A percentile compares a stretch with the other conserved stretches of the same genome.
Evolutionary conservation across 139 green algal species (phyloP).

Genomic region (Limnomonas spitsbergensis): DNA sequence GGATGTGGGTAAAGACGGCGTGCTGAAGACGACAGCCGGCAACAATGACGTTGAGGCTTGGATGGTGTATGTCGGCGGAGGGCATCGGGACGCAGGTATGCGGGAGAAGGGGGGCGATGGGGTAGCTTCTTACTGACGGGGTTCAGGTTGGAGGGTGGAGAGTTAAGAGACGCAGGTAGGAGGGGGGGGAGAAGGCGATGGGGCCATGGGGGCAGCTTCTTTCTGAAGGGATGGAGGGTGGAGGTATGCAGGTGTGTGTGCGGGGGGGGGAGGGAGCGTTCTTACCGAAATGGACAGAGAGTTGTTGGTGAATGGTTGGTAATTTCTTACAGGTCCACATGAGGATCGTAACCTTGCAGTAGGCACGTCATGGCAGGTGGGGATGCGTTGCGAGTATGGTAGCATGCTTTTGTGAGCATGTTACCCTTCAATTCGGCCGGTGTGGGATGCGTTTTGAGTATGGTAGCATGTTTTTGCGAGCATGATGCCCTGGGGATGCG

Average conservation of each 20-base stretch:
- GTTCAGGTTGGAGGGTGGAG: background rate
- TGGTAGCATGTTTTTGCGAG: no score
- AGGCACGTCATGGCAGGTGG: no score
- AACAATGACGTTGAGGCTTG: slow-evolving; percentile 17
- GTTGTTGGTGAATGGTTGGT: no score
- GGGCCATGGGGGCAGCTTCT: background rate
- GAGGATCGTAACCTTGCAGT: no score
- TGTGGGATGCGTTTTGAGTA: no score
- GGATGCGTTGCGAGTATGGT: no score
- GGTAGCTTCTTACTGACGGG: background rate
- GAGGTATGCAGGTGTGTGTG: background rate
- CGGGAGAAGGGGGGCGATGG: background rate
- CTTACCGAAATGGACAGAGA: no score
- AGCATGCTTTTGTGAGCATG: no score
- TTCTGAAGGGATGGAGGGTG: background rate
- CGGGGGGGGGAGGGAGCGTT: background rate
- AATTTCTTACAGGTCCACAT: no score
- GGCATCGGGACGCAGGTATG: background rate
- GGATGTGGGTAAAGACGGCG: background rate
- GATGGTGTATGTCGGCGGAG: background rate
- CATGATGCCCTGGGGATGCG: no score
- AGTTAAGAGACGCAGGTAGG: background rate
- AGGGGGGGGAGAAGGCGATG: background rate
- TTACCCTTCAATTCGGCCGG: no score
- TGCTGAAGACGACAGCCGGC: background rate